A percentile compares a stretch with the other conserved stretches of the same genome.
Conservation (phyloP, 1,284 basidiomycete genomes). For the Rhodotorula sp. region DNA sequence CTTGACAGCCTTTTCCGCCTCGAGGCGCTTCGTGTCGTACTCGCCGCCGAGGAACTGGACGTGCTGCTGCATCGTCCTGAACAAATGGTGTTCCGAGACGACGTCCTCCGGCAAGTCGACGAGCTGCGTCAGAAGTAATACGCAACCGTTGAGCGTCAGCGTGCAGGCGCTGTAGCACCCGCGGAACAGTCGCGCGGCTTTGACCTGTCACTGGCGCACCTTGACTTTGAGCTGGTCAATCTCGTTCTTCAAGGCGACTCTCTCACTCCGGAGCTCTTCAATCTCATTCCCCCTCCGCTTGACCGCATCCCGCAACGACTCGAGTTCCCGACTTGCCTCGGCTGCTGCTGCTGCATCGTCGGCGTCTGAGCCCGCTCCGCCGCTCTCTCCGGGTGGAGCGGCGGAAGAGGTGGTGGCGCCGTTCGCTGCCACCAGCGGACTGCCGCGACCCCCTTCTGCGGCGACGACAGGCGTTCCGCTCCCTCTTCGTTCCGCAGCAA, state of each 20-base stretch:
- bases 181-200: neutral
- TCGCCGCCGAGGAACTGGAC: slow-evolving; percentile 36
- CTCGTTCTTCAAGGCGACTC: slow-evolving; percentile 34
- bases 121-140: slow-evolving; percentile 24
- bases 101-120: slow-evolving; percentile 44
- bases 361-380: neutral
- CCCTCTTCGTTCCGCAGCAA: neutral
- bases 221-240: slow-evolving; percentile 34
- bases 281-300: slow-evolving; percentile 28
- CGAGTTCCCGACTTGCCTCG: slow-evolving; percentile 10
- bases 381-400: neutral
- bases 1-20: slow-evolving; percentile 37
- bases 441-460: neutral
- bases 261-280: slow-evolving; percentile 31
- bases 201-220: slow-evolving; percentile 5
- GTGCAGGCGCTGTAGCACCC: neutral
- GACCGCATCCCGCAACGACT: slow-evolving; percentile 18
- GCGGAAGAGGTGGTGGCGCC: neutral
- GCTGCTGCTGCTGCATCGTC: neutral
- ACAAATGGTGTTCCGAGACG: slow-evolving; percentile 41
- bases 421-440: neutral
- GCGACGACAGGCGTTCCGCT: neutral
- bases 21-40: slow-evolving; percentile 36
- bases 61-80: slow-evolving; percentile 41
- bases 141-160: no score